phyloP scores from a whole-genome alignment of 2,329 filamentous ascomycete species.

The Chrysoporthe cubensis region DNA sequence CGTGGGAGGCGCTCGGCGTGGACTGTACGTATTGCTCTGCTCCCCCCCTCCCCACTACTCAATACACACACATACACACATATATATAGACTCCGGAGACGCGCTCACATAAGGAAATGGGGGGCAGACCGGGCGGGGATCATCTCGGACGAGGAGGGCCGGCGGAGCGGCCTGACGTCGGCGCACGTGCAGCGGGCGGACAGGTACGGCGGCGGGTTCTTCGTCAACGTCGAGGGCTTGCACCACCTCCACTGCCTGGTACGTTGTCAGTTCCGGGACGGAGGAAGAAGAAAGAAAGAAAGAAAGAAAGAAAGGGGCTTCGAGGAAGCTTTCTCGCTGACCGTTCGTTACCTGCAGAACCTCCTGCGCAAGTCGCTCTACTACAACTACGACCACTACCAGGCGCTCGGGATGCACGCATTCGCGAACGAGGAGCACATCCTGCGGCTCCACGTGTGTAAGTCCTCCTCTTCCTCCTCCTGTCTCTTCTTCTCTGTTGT shows the following conservation, averaged over 20 bases:
- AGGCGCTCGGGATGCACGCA: slow-evolving; percentile 50
- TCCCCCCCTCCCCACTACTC: background rate
- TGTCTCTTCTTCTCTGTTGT: too few species aligned
- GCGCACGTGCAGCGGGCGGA: slow-evolving; percentile 59
- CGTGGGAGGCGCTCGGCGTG: slow-evolving; percentile 52
- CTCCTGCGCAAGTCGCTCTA: slow-evolving; percentile 61
- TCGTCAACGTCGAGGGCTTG: slow-evolving; percentile 61
- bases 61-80: too few species aligned
- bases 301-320: too few species aligned
- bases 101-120: too few species aligned
- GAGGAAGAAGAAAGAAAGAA: too few species aligned
- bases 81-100: too few species aligned
- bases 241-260: slow-evolving; percentile 64
- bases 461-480: slow-evolving; percentile 32
- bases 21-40: slow-evolving; percentile 47
- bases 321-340: too few species aligned
- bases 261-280: slow-evolving; percentile 30
- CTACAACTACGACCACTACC: slow-evolving; percentile 65
- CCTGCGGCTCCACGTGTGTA: slow-evolving; percentile 60
- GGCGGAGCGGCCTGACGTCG: slow-evolving; percentile 52
- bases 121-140: slow-evolving; percentile 50
- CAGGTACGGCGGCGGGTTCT: slow-evolving; percentile 61
- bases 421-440: slow-evolving; percentile 61
- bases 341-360: slow-evolving; percentile 44
- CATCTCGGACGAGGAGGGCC: slow-evolving; percentile 53